phyloP scores from a whole-genome alignment of 2,329 filamentous ascomycete genomes.

The Colletotrichum nymphaeae region DNA sequence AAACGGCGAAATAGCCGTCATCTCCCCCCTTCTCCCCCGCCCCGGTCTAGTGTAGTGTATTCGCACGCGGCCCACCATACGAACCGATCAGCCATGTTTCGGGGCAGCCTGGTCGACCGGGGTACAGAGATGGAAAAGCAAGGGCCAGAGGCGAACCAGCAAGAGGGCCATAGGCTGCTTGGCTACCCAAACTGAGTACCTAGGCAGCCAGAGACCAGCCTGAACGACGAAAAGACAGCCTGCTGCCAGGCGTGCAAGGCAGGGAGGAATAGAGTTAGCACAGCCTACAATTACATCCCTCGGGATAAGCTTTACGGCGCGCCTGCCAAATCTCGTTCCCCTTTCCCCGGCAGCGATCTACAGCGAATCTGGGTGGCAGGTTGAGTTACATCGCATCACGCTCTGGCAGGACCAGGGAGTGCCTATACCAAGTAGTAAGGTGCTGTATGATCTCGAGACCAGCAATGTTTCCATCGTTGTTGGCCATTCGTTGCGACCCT shows the following conservation, averaged over 20 bases:
- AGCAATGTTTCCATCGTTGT: background rate
- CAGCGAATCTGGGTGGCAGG: background rate
- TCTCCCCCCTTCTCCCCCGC: background rate
- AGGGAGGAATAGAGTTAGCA: conserved; percentile 11
- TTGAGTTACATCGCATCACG: background rate
- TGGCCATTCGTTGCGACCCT: background rate
- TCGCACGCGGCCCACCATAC: background rate
- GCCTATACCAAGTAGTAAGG: no score
- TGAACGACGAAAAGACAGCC: background rate
- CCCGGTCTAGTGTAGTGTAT: background rate
- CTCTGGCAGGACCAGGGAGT: background rate
- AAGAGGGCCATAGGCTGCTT: no score
- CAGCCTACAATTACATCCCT: conserved; percentile 1
- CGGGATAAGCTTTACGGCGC: conserved; percentile 15
- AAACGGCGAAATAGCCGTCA: conserved; percentile 13
- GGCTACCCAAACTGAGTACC: no score
- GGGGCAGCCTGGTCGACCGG: background rate
- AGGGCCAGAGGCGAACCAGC: background rate
- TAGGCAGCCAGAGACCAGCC: background rate
- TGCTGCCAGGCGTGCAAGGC: background rate
- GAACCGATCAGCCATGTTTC: conserved; percentile 13
- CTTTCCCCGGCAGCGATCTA: conserved; percentile 10
- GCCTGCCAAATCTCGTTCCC: conserved; percentile 16
- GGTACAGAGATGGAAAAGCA: background rate
- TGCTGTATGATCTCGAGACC: background rate